Percentiles rank a stretch among this genome's conserved stretches.
These are phyloP conservation scores for Sporormia fimetaria DNA, from an alignment of 495 filamentous ascomycete genomes.

Conservation along the genomic window DNA sequence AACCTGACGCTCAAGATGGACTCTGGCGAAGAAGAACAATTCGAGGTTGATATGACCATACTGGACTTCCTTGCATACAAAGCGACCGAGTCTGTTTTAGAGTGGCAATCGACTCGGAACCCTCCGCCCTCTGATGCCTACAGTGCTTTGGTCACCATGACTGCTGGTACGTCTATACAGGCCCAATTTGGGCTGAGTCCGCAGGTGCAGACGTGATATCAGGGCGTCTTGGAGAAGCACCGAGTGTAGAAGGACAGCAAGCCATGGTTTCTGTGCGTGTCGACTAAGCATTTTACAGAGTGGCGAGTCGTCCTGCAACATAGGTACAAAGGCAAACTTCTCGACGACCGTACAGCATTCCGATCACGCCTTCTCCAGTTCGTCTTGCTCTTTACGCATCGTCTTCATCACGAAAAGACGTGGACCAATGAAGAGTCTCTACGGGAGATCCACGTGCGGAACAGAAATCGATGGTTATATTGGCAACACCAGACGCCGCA, in stretches of 20 bases:
- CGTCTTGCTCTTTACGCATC: slow-evolving; percentile 16
- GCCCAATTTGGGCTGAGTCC: no score
- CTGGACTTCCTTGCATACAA: slow-evolving; percentile 22
- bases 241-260: no score
- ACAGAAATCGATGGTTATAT: slow-evolving; percentile 4
- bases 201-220: no score
- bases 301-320: slow-evolving; percentile 15
- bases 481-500: slow-evolving; percentile 11
- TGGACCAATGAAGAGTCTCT: slow-evolving; percentile 19
- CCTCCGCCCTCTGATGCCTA: slow-evolving; percentile 15
- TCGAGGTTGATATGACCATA: slow-evolving; percentile 23
- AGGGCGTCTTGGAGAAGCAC: no score
- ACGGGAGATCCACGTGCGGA: slow-evolving; percentile 14
- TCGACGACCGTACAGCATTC: slow-evolving; percentile 11
- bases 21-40: slow-evolving; percentile 14
- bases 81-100: slow-evolving; percentile 16
- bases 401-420: slow-evolving; percentile 16
- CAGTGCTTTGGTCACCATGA: slow-evolving; percentile 13
- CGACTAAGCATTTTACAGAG: no score
- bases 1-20: slow-evolving; percentile 14
- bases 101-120: slow-evolving; percentile 13
- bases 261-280: no score
- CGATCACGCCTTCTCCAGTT: slow-evolving; percentile 20
- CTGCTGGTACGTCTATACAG: slow-evolving; percentile 9
- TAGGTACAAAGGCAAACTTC: slow-evolving; percentile 12